Evolutionary conservation across 305 asterid species (phyloP).

Genomic region (Solanum aculeatissimum): DNA sequence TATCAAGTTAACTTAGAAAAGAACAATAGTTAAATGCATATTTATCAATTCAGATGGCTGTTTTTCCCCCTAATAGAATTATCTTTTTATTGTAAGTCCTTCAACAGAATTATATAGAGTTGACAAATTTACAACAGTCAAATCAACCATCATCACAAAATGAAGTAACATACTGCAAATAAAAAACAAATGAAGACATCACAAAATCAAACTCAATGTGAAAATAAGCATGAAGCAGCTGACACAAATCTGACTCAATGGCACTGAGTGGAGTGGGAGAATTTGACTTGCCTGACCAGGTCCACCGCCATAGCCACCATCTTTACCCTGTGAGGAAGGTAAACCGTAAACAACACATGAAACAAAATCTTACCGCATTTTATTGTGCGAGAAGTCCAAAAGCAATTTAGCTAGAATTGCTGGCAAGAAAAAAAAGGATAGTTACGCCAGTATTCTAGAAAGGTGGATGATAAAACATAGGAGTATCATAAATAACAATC

Average conservation of each 20-base stretch:
- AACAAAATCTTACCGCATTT: not conserved
- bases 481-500: not conserved
- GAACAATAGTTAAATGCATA: not conserved
- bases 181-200: not conserved
- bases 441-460: not conserved
- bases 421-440: not conserved
- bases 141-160: not conserved
- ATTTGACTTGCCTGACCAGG: constrained; percentile 78
- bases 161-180: not conserved
- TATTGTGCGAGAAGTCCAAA: not conserved
- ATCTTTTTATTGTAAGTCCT: not conserved
- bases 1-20: not conserved
- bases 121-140: not conserved
- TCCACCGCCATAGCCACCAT: constrained; percentile 99
- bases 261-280: not conserved
- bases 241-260: not conserved
- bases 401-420: not conserved
- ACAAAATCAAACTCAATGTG: not conserved
- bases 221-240: not conserved
- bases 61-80: not conserved
- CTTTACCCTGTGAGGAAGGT: constrained; percentile 44
- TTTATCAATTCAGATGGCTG: not conserved
- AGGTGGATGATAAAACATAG: not conserved
- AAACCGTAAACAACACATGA: constrained; percentile 8
- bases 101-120: not conserved